Evolutionary conservation across 129 eudicot genomes (phyloP), one percentile per base, ranked within the genome.

Genomic region (Tanacetum coccineum): DNA sequence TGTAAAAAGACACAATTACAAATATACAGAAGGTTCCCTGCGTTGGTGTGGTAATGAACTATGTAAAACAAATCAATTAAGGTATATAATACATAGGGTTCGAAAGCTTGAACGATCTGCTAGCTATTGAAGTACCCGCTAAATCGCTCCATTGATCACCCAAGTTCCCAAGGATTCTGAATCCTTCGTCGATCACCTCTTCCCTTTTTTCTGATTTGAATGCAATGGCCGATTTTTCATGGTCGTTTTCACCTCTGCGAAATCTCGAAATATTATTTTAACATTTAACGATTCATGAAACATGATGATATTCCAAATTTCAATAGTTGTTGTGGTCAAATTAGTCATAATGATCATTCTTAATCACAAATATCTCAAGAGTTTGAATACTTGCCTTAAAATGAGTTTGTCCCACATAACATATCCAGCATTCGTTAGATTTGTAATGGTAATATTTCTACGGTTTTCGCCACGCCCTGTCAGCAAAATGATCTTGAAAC

Each of bases 111-210:
- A 91, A 87, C 7, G 97, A 91, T 18, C 88, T 86, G 36, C 28
- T 66, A 14, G 97, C 84, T 47, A 72, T 62, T 2, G 84, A 74
- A 17, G 87, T 79, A 12, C 94, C 94, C 49, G 75, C 54, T 18
- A 91, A 66, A 76, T 91, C 97, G 72, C 97, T 91, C 97, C 97
- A 91, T 59, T 91, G 97, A 74, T 91, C 97, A 13, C 97, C 96
- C 0, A 85, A 87, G 73, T 87, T 91, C 3, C 94, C 97, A 13
- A 81, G 50, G 17, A 91, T 87, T 40, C 81, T 67, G 63, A 52
- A 91, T 13, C 97, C 97, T 50, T 83, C 96, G 73, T 78, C 74
- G 12, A 76, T 80, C 62, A 91, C 66, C 84, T 87, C 94, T 52
- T 71, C 55, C 81, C 97, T 83, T 82, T 83, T 91, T 73, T 91